Conservation (phyloP, 345 rosid species). For the Arabidopsis arenosa region DNA sequence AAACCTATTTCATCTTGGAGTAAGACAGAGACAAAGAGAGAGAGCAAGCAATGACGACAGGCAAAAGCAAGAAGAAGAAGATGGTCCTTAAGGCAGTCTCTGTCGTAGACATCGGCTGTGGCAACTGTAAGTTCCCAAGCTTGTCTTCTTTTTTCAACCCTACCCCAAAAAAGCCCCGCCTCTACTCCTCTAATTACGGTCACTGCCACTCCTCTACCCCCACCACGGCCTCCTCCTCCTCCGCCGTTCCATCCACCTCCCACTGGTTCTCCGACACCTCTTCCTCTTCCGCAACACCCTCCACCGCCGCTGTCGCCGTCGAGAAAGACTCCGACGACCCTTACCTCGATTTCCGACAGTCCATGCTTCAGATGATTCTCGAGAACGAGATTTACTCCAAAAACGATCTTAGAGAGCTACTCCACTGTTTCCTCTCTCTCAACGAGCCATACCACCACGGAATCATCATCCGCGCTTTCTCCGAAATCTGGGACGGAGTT, state of each 20-base stretch:
- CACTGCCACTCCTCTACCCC: constrained; percentile 33
- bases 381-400: constrained; percentile 84
- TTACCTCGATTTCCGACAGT: constrained; percentile 80
- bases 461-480: constrained; percentile 80
- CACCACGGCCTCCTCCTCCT: constrained; percentile 43
- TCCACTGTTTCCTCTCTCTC: constrained; percentile 81
- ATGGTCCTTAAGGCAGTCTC: constrained; percentile 58
- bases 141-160: constrained; percentile 60
- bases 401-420: constrained; percentile 80
- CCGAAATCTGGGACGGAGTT: constrained; percentile 94
- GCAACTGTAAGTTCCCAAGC: constrained; percentile 67
- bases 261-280: constrained; percentile 47
- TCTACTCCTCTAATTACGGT: constrained; percentile 25
- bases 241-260: constrained; percentile 44
- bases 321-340: constrained; percentile 97
- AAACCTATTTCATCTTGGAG: constrained; percentile 1
- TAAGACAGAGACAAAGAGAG: constrained; percentile 8
- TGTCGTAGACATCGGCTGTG: constrained; percentile 68
- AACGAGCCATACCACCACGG: constrained; percentile 84
- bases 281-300: constrained; percentile 38
- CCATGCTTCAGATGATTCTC: constrained; percentile 96
- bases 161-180: constrained; percentile 44
- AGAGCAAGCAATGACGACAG: constrained; percentile 34
- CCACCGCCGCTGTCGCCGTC: constrained; percentile 70
- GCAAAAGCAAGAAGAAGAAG: constrained; percentile 52